A percentile compares a stretch with the other conserved stretches of the same genome.
These are phyloP conservation scores for Botryotinia narcissicola DNA, from an alignment of 2,329 filamentous ascomycete genomes.

Conservation along the genomic window DNA sequence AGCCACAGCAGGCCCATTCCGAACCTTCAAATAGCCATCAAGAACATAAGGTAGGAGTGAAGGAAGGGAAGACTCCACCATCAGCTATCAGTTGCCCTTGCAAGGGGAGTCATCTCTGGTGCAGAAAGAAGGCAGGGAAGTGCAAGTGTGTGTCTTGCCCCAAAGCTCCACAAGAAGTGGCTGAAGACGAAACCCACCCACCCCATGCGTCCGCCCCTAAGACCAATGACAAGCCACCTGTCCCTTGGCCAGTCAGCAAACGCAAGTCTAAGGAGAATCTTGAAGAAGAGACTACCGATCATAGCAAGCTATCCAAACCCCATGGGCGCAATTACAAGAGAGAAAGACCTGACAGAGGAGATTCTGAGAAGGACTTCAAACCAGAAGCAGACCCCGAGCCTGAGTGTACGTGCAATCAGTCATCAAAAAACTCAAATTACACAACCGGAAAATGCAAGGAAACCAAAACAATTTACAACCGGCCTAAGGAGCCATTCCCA, in stretches of 20 bases:
- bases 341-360: background rate
- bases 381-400: background rate
- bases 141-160: conserved; percentile 16
- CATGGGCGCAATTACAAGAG: background rate
- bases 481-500: background rate
- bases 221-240: background rate
- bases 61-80: background rate
- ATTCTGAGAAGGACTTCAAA: background rate
- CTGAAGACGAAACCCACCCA: background rate
- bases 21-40: background rate
- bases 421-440: background rate
- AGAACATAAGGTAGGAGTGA: background rate
- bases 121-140: conserved; percentile 9
- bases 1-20: background rate
- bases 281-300: background rate
- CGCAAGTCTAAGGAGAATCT: background rate
- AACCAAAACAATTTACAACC: background rate
- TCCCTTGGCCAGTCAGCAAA: background rate
- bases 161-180: conserved; percentile 5
- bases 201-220: background rate
- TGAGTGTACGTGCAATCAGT: background rate
- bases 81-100: conserved; percentile 5
- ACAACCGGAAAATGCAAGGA: background rate
- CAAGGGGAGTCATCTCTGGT: conserved; percentile 18
- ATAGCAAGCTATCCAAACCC: background rate